These are phyloP conservation scores for Botrytis galanthina DNA, from an alignment of 2,329 filamentous ascomycete genomes.

Conservation along the genomic window DNA sequence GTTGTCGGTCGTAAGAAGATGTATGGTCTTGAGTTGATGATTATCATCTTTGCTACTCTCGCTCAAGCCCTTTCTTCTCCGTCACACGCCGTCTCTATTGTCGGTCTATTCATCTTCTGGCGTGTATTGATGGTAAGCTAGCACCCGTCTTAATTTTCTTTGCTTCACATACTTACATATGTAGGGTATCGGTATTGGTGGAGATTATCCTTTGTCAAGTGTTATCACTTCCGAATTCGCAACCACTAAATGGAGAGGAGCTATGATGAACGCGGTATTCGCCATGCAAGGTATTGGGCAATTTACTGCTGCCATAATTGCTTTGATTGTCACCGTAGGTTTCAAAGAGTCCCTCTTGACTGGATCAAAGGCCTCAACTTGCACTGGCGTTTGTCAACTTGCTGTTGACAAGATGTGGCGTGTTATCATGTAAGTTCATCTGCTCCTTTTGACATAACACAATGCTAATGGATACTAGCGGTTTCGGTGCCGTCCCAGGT, in stretches of 20 bases:
- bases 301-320: constrained; percentile 70
- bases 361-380: constrained; percentile 52
- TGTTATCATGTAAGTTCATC: constrained; percentile 54
- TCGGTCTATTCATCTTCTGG: constrained; percentile 75
- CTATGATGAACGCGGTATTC: constrained; percentile 85
- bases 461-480: constrained; percentile 37
- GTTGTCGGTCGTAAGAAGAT: constrained; percentile 72
- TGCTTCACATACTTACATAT: constrained; percentile 37
- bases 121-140: constrained; percentile 64
- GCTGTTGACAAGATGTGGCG: constrained; percentile 89
- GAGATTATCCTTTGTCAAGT: constrained; percentile 78
- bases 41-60: constrained; percentile 77
- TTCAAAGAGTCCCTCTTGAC: constrained; percentile 63
- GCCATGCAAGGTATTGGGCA: constrained; percentile 86
- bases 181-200: constrained; percentile 63
- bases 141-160: too few relatives aligned
- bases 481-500: constrained; percentile 76
- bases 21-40: constrained; percentile 75
- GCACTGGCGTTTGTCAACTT: constrained; percentile 61
- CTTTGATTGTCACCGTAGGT: constrained; percentile 69
- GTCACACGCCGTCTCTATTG: constrained; percentile 61
- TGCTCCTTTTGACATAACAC: neutral
- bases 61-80: constrained; percentile 65
- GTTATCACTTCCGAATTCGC: constrained; percentile 88
- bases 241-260: constrained; percentile 79